Evolutionary conservation across 345 rosid genomes (phyloP), one percentile per base, ranked within the genome.

Genomic region (Gossypium raimondii): DNA sequence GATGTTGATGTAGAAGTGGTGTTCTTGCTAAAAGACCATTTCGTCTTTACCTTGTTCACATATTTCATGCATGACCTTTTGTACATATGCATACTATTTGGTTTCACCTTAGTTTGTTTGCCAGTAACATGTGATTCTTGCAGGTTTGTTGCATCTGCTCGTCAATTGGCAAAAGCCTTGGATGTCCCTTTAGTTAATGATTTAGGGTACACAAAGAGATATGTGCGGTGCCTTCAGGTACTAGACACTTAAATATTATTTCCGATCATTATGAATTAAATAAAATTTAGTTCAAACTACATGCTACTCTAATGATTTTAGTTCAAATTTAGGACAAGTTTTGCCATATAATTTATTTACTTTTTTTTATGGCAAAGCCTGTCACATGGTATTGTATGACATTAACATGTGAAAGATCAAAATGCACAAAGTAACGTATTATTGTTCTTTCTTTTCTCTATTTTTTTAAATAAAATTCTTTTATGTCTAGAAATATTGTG

Each of bases 221-320:
- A 90, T 45, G 88, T 90, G 6, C 87, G 96, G 63, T 90, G 93
- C 73, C 91, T 90, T 74, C 93, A 90, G 96, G 96, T 90, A 65
- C 16, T 47, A 25, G 55, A n/a, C 18, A 29, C 55, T 16, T 13
- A 38, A 61, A 22, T 16, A 45, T 27, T 25, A 27, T 17, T 45
- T 24, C 24, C 17, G 2, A 1, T 45, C 14, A 51, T 73, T 45
- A 10, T 20, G 14, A 25, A 47, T 7, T 45, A 45, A 16, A 24
- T 27, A 27, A 27, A 24, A 27, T 27, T 27, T 27, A 27, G 29
- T 27, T 27, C 4, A 27, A 27, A 27, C 29, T 27, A 44, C 6
- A 22, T 11, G 9, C 13, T 8, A 2, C 57, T 68, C 41, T 3
- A 67, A 67, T 67, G 72, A 48, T 22, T 47, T 16, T 47, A 67